Evolutionary conservation across 129 eudicot genomes (phyloP), one percentile per base, ranked within the genome.

Genomic region (Smallanthus sonchifolius): DNA sequence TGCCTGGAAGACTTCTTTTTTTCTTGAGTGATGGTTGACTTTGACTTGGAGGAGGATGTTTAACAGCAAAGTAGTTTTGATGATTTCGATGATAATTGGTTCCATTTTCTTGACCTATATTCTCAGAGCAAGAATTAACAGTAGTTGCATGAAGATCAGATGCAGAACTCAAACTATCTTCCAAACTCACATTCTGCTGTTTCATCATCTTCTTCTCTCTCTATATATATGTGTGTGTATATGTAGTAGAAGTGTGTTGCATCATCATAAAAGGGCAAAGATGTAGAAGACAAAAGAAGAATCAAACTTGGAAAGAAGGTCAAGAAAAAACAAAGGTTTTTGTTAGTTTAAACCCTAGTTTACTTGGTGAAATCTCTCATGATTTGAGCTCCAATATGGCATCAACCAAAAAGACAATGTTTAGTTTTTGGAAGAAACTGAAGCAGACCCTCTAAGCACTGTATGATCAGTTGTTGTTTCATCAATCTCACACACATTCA

Each of bases 1-100:
- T 82, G 78, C 95, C 95, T 49, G 95, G 95, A 72, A 86, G 91
- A 65, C 71, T 88, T 83, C 95, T 83, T 73, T 83, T 88, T 75
- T 64, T 88, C 88, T 88, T 88, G 71, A 52, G 64, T 48, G 74
- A 75, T 13, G 84, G 88, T 74, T 75, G 88, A 85, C 74, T 73
- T 75, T 81, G 88, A 81, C 49, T 65, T 24, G 76, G 78, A 44
- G 80, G 74, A 32, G 81, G 78, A 32, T 72, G 78, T 17, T 24
- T 1, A 24, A 24, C 30, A 24, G 80, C 74, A 74, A 78, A 78
- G 74, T 78, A 66, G 39, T 24, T 30, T 30, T 75, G 79, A 24
- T 78, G 88, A 30, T 79, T 78, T 15, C 79, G 80, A 39, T 67
- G 80, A 70, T 49, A 70, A 44, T 5, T 75, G 64, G 55, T 75